These are phyloP conservation scores for Mycena galopus DNA, from an alignment of 768 basidiomycete species.

Conservation along the genomic window DNA sequence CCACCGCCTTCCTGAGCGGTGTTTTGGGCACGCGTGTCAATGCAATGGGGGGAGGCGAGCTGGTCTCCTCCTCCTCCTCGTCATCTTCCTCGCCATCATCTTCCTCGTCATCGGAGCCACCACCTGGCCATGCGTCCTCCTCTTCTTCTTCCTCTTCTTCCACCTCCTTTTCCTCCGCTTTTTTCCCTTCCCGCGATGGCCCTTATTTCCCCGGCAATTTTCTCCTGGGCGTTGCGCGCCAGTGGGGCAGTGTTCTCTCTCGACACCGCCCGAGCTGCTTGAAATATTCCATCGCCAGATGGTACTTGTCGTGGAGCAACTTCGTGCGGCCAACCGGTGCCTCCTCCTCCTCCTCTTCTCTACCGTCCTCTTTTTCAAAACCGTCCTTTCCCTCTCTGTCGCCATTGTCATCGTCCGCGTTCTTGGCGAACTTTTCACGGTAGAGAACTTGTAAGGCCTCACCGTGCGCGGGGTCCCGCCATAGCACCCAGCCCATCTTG, in stretches of 20 bases:
- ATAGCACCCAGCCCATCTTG: background rate
- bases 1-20: background rate
- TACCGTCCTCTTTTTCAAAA: background rate
- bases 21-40: background rate
- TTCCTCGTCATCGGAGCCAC: background rate
- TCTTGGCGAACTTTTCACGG: background rate
- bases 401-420: background rate
- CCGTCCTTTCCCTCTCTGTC: background rate
- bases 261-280: background rate
- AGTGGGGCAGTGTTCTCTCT: background rate
- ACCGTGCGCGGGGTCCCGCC: background rate
- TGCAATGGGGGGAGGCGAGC: too few species aligned
- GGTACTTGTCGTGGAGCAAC: background rate
- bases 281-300: background rate
- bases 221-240: background rate
- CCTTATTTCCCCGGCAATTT: background rate
- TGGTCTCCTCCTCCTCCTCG: background rate
- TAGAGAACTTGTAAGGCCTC: background rate
- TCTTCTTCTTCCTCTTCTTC: background rate
- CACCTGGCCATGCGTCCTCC: background rate
- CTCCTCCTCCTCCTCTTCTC: background rate
- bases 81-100: background rate
- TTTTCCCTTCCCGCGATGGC: too few species aligned
- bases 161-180: background rate
- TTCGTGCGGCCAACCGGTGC: background rate